Evolutionary conservation across 805 yeast species (phyloP).

Genomic region (Kurtzmaniella fragi): DNA sequence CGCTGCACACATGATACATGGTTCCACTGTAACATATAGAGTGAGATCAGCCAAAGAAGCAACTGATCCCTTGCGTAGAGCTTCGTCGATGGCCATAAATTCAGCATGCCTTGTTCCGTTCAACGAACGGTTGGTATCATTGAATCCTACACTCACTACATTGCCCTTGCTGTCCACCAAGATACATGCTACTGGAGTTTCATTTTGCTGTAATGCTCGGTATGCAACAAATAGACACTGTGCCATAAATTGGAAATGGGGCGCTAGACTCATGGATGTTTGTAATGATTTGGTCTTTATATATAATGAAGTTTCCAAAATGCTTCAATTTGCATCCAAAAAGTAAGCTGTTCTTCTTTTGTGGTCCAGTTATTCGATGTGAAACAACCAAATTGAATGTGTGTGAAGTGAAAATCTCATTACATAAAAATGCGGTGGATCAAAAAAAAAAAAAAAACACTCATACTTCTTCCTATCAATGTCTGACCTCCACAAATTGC

Average conservation of each 20-base stretch:
- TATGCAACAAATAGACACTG: conserved; percentile 33
- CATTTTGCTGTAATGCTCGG: conserved; percentile 29
- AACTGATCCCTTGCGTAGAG: not conserved
- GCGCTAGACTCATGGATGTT: conserved; percentile 9
- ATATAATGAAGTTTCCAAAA: not conserved
- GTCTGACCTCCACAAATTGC: conserved; percentile 26
- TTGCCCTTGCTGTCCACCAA: conserved; percentile 23
- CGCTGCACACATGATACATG: conserved; percentile 97
- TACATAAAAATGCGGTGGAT: too few relatives aligned
- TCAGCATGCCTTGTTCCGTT: conserved; percentile 94
- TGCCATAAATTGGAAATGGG: conserved; percentile 27
- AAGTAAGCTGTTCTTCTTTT: too few relatives aligned
- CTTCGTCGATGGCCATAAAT: conserved; percentile 65
- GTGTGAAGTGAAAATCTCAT: too few relatives aligned
- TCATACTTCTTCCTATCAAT: too few relatives aligned
- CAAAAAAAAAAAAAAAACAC: not conserved
- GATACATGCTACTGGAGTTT: conserved; percentile 41
- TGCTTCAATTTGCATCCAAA: too few relatives aligned
- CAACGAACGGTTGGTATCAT: conserved; percentile 77
- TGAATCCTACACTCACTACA: conserved; percentile 73
- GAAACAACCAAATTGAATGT: too few relatives aligned
- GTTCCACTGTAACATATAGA: conserved; percentile 93
- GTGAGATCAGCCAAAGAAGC: conserved; percentile 37
- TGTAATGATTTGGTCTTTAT: not conserved
- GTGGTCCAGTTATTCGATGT: too few relatives aligned